A percentile compares a stretch with the other conserved stretches of the same genome.
phyloP scores from a whole-genome alignment of 768 basidiomycete genomes.

The Pisolithus orientalis region DNA sequence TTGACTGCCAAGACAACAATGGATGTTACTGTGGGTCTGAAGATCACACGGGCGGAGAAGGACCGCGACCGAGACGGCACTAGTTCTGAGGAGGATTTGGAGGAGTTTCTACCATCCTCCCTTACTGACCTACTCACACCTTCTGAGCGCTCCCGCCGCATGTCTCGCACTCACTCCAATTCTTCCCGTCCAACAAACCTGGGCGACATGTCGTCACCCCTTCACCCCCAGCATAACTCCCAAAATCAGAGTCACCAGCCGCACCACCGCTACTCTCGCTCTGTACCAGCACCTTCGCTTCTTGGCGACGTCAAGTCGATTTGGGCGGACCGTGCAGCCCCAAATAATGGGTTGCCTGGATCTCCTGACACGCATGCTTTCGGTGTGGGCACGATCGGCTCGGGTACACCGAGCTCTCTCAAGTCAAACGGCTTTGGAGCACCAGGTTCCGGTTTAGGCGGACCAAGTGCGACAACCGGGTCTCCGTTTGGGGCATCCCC shows the following conservation, averaged over 20 bases:
- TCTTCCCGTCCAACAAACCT: conserved; percentile 19
- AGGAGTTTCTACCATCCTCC: conserved; percentile 85
- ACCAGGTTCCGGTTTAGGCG: conserved; percentile 10
- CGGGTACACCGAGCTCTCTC: conserved; percentile 49
- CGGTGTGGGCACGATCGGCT: conserved; percentile 19
- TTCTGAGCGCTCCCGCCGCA: conserved; percentile 75
- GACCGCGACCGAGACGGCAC: conserved; percentile 42
- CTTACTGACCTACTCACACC: conserved; percentile 87
- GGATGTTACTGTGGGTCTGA: conserved; percentile 10
- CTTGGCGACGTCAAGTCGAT: conserved; percentile 74
- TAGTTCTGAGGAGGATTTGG: conserved; percentile 60
- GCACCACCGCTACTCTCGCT: conserved; percentile 71
- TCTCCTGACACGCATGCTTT: conserved; percentile 30
- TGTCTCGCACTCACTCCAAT: conserved; percentile 67
- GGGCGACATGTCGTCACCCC: conserved; percentile 16
- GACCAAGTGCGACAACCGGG: conserved; percentile 2
- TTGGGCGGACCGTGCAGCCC: conserved; percentile 58
- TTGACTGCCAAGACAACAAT: conserved; percentile 5
- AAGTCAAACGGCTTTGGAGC: conserved; percentile 35
- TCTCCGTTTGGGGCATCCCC: conserved; percentile 14
- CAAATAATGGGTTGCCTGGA: conserved; percentile 27
- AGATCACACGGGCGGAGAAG: conserved; percentile 24
- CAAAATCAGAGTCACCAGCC: conserved; percentile 18
- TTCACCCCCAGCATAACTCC: conserved; percentile 7
- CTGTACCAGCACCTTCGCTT: conserved; percentile 72